Conservation (phyloP, 2,329 filamentous ascomycete species). For the Hypoxylon sp. region DNA sequence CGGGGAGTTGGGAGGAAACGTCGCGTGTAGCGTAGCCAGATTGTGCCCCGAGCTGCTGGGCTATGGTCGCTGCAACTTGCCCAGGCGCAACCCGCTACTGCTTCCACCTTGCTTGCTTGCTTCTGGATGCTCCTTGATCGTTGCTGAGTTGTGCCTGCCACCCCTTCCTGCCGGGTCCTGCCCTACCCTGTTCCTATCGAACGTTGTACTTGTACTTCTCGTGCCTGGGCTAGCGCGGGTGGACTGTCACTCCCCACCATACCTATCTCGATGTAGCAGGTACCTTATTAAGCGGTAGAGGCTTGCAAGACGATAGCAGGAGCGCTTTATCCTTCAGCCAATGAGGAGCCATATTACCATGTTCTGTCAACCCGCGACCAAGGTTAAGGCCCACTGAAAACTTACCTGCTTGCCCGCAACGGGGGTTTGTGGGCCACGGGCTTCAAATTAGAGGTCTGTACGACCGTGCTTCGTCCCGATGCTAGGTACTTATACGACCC, state of each 20-base stretch:
- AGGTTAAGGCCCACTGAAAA: conserved; percentile 32
- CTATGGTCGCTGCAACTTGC: conserved; percentile 16
- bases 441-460: conserved; percentile 30
- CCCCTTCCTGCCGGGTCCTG: conserved; percentile 24
- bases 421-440: conserved; percentile 20
- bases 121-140: conserved; percentile 29
- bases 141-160: conserved; percentile 32
- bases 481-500: not conserved
- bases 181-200: conserved; percentile 17
- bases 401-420: conserved; percentile 29
- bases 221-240: conserved; percentile 26
- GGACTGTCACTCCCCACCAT: conserved; percentile 3
- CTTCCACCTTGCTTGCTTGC: conserved; percentile 9
- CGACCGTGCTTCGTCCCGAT: conserved; percentile 20
- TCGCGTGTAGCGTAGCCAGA: conserved; percentile 34
- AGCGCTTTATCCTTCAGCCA: conserved; percentile 29
- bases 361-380: conserved; percentile 35
- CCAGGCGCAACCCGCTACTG: not conserved
- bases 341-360: conserved; percentile 15
- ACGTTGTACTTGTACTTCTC: conserved; percentile 35
- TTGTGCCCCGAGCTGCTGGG: conserved; percentile 41
- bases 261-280: conserved; percentile 27
- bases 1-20: conserved; percentile 18
- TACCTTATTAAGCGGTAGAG: conserved; percentile 12
- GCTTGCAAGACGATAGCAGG: conserved; percentile 31